Conservation (phyloP, 768 basidiomycete species). For the Stropharia rugosoannulata region DNA sequence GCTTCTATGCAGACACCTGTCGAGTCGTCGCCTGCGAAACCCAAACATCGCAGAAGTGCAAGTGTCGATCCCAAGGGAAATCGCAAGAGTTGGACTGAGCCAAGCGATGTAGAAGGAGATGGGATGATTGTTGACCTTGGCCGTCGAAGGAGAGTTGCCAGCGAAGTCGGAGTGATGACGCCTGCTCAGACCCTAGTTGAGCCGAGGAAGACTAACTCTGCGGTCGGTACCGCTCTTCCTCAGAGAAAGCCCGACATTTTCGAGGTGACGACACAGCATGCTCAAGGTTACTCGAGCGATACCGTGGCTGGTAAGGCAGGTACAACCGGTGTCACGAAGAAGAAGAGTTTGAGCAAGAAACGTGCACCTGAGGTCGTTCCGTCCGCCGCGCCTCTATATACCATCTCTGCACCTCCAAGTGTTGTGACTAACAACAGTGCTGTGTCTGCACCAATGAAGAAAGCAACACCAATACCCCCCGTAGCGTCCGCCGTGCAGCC, state of each 20-base stretch:
- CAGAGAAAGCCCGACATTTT: background rate
- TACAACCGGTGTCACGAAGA: constrained; percentile 8
- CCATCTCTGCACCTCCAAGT: background rate
- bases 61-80: constrained; percentile 10
- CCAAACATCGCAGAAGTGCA: constrained; percentile 10
- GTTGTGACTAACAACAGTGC: background rate
- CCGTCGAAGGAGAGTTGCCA: constrained; percentile 15
- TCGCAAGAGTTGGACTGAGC: constrained; percentile 12
- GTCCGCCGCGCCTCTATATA: background rate
- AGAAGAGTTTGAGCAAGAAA: constrained; percentile 21
- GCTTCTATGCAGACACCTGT: background rate
- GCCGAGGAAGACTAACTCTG: background rate
- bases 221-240: background rate
- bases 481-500: background rate
- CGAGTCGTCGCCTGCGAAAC: background rate
- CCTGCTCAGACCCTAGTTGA: background rate
- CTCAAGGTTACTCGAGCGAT: constrained; percentile 17
- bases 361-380: background rate
- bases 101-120: background rate
- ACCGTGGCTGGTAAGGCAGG: constrained; percentile 9
- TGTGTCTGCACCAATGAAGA: background rate
- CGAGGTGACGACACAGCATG: background rate
- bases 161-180: constrained; percentile 12
- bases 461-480: background rate
- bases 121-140: constrained; percentile 22